These are phyloP conservation scores for Saccharomycopsis hybrid DNA, from an alignment of 1,139 yeast species.

Conservation along the genomic window DNA sequence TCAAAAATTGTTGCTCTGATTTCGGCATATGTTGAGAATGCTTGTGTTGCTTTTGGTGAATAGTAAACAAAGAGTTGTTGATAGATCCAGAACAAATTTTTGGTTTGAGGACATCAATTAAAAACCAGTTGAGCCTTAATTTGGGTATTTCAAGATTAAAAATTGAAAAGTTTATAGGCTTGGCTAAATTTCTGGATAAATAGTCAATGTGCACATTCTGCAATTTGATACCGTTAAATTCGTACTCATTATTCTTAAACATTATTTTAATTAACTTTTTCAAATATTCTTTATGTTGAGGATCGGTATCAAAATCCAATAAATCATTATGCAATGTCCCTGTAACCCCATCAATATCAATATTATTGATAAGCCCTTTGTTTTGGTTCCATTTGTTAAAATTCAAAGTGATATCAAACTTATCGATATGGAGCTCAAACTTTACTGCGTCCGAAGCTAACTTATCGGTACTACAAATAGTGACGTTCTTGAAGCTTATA, in stretches of 20 bases:
- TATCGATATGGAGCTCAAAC: slow-evolving; percentile 34
- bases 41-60: slow-evolving; percentile 50
- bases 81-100: slow-evolving; percentile 65
- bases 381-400: slow-evolving; percentile 68
- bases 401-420: slow-evolving; percentile 52
- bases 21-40: no score
- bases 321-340: slow-evolving; percentile 39
- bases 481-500: slow-evolving; percentile 51
- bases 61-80: slow-evolving; percentile 69
- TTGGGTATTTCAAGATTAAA: slow-evolving; percentile 62
- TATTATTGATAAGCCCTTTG: slow-evolving; percentile 55
- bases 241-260: slow-evolving; percentile 15
- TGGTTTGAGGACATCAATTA: slow-evolving; percentile 64
- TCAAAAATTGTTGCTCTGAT: no score
- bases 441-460: slow-evolving; percentile 26
- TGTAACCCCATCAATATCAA: slow-evolving; percentile 55
- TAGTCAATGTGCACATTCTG: slow-evolving; percentile 14
- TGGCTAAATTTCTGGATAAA: slow-evolving; percentile 1
- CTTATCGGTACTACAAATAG: slow-evolving; percentile 29
- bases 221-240: slow-evolving; percentile 21
- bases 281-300: slow-evolving; percentile 11
- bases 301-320: slow-evolving; percentile 21
- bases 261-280: slow-evolving; percentile 19
- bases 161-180: slow-evolving; percentile 36
- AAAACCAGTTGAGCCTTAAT: slow-evolving; percentile 49